Evolutionary conservation across 148 eudicot genomes (phyloP).

Genomic region (Suaeda aralocaspica): DNA sequence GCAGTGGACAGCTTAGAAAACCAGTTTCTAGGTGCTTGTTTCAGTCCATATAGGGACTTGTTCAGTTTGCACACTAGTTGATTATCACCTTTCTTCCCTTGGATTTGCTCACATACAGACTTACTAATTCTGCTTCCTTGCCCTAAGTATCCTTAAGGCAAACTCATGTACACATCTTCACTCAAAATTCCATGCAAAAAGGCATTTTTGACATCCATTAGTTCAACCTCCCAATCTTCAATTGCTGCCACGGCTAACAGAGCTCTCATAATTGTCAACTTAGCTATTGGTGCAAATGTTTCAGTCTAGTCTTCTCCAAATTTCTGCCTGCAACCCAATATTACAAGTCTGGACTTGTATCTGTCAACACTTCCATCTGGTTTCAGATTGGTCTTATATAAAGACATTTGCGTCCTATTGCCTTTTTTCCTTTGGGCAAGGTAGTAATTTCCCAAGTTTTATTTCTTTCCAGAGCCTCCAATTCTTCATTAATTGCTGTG

Average conservation of each 20-base stretch:
- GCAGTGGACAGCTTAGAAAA: not conserved
- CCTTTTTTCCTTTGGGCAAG: not conserved
- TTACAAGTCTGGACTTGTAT: not conserved
- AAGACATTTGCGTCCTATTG: not conserved
- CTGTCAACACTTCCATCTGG: not conserved
- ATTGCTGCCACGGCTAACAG: not conserved
- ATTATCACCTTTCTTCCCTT: not conserved
- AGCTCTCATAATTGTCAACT: not conserved
- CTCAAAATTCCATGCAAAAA: not conserved
- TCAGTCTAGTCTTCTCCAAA: not conserved
- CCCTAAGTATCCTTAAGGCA: not conserved
- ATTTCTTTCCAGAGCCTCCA: not conserved
- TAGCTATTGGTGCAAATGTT: not conserved
- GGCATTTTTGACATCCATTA: too few species aligned
- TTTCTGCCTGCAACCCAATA: not conserved
- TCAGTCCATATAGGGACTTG: not conserved
- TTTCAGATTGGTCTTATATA: not conserved
- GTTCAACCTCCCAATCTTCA: not conserved
- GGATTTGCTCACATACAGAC: too few species aligned
- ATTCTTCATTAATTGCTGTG: not conserved
- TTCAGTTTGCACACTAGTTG: not conserved
- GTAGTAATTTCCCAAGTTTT: not conserved
- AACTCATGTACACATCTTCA: not conserved
- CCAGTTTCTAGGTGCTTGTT: not conserved
- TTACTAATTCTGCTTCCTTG: not conserved